Conservation (phyloP, 75 land plant species). For the Pseudotsuga menziesii region DNA sequence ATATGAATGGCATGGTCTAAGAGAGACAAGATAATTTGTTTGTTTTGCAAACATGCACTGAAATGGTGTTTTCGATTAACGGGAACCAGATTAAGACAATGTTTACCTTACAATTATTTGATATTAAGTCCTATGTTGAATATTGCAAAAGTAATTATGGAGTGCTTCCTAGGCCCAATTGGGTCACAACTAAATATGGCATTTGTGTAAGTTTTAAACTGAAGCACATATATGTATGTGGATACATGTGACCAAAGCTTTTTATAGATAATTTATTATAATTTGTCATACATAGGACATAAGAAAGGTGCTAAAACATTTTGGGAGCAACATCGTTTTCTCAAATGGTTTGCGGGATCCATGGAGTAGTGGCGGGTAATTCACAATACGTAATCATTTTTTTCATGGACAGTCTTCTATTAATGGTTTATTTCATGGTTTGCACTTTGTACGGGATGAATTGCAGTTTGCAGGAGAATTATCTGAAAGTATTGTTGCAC, state of each 20-base stretch:
- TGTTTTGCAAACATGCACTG: constrained; percentile 39
- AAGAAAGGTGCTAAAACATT: constrained; percentile 5
- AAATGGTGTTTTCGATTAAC: constrained; percentile 64
- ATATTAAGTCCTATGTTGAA: constrained; percentile 14
- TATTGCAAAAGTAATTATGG: constrained; percentile 11
- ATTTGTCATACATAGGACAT: background rate
- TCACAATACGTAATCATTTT: background rate
- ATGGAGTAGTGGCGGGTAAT: constrained; percentile 17
- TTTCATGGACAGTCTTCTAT: background rate
- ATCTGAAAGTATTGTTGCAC: no score
- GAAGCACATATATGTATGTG: background rate
- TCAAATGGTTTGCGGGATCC: constrained; percentile 19
- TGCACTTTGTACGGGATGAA: background rate
- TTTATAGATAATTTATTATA: background rate
- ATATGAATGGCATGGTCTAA: constrained; percentile 7
- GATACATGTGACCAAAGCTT: background rate
- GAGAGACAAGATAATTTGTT: background rate
- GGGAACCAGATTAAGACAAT: constrained; percentile 28
- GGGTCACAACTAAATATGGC: background rate
- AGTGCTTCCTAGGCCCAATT: background rate
- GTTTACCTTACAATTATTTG: constrained; percentile 34
- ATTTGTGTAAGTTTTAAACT: background rate
- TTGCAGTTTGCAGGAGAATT: no score
- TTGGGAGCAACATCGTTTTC: constrained; percentile 13
- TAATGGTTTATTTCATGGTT: no score